Evolutionary conservation across 371 early-diverging fungal species (phyloP).

Genomic region (Batrachochytrium dendrobatidis): DNA sequence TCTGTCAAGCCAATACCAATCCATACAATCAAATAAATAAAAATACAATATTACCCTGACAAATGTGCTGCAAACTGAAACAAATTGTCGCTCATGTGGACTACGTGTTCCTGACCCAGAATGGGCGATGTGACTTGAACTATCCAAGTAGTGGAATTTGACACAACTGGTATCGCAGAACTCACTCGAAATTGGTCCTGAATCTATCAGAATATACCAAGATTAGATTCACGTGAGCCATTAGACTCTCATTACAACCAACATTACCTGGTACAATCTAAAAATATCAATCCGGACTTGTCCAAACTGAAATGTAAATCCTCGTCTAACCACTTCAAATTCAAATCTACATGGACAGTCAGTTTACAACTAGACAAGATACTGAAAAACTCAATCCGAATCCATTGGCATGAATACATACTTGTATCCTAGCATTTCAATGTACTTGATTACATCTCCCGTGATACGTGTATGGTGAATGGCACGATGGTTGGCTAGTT

Average conservation of each 20-base stretch:
- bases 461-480: not conserved
- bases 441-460: conserved; percentile 2
- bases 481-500: conserved; percentile 7
- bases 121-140: not conserved
- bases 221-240: too few relatives aligned
- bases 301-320: not conserved
- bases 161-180: not conserved
- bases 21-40: too few relatives aligned
- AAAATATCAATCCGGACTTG: not conserved
- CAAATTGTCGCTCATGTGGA: conserved; percentile 1
- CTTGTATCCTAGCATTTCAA: not conserved
- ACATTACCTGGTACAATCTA: not conserved
- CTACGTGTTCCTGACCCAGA: not conserved
- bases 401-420: too few relatives aligned
- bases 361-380: not conserved
- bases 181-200: not conserved
- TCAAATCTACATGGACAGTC: not conserved
- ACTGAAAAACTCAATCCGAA: too few relatives aligned
- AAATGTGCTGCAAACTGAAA: not conserved
- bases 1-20: too few relatives aligned
- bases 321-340: not conserved
- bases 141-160: not conserved
- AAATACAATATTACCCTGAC: not conserved
- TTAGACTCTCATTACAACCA: too few relatives aligned
- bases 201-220: too few relatives aligned